These are phyloP conservation scores for Xylariaceae sp. DNA, from an alignment of 2,329 filamentous ascomycete genomes.

Conservation along the genomic window DNA sequence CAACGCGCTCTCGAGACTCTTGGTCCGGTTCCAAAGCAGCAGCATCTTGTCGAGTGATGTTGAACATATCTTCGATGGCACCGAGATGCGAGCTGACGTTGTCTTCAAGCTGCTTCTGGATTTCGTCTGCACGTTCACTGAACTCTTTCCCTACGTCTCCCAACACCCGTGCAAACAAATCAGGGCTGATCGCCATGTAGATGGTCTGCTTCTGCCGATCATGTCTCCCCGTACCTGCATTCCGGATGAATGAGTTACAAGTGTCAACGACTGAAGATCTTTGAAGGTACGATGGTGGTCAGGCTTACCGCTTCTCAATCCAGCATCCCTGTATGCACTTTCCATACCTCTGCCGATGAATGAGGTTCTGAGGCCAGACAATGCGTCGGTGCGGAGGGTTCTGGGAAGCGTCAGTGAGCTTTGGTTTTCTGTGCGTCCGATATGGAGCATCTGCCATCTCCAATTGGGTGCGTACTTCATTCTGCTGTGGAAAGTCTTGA, in stretches of 20 bases:
- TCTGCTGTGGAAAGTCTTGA: slow-evolving; percentile 24
- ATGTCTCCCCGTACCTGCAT: slow-evolving; percentile 33
- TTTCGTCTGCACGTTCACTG: neutral
- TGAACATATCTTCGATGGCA: slow-evolving; percentile 29
- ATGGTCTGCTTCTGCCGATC: slow-evolving; percentile 35
- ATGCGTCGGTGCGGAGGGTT: slow-evolving; percentile 30
- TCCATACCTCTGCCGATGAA: slow-evolving; percentile 37
- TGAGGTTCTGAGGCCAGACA: slow-evolving; percentile 37
- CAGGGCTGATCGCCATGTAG: slow-evolving; percentile 22
- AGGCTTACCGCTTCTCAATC: slow-evolving; percentile 32
- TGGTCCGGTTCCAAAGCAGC: slow-evolving; percentile 35
- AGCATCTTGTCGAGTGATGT: slow-evolving; percentile 37
- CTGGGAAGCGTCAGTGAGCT: slow-evolving; percentile 23
- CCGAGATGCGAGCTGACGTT: slow-evolving; percentile 25
- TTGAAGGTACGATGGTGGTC: neutral
- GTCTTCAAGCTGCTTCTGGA: slow-evolving; percentile 24
- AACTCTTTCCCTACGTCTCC: slow-evolving; percentile 26
- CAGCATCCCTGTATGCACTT: slow-evolving; percentile 31
- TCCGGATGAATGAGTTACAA: neutral
- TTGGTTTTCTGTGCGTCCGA: neutral
- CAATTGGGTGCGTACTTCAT: slow-evolving; percentile 6
- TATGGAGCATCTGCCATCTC: slow-evolving; percentile 7
- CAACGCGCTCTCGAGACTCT: slow-evolving; percentile 33
- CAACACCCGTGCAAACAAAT: slow-evolving; percentile 33
- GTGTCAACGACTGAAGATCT: neutral